Conservation (phyloP, 148 eudicot species). For the Fagopyrum homotropicum region DNA sequence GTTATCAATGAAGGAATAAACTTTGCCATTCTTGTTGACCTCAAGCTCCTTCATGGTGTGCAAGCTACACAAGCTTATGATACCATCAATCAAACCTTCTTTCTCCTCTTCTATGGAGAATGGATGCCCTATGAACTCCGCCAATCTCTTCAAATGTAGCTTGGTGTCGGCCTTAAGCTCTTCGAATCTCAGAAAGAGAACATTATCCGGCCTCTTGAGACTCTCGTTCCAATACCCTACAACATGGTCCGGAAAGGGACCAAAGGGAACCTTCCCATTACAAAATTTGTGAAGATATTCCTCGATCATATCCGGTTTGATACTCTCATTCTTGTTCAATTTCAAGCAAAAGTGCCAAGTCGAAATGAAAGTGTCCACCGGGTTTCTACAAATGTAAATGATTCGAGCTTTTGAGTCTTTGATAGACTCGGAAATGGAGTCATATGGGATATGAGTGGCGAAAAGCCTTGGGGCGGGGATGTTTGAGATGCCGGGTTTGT, state of each 20-base stretch:
- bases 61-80: conserved; percentile 31
- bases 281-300: conserved; percentile 29
- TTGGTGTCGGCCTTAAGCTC: conserved; percentile 21
- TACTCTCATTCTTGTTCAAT: conserved; percentile 1
- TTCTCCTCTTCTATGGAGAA: conserved; percentile 24
- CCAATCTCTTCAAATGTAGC: conserved; percentile 18
- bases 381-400: conserved; percentile 18
- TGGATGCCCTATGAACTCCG: conserved; percentile 26
- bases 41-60: conserved; percentile 29
- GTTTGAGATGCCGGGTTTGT: neutral
- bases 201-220: conserved; percentile 16
- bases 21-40: conserved; percentile 31
- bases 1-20: conserved; percentile 14
- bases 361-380: conserved; percentile 19
- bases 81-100: conserved; percentile 22
- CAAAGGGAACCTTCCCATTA: conserved; percentile 24
- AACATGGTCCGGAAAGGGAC: conserved; percentile 31
- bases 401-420: conserved; percentile 16
- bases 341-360: conserved; percentile 1
- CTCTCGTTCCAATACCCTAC: conserved; percentile 29
- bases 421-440: conserved; percentile 9
- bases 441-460: conserved; percentile 18
- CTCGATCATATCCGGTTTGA: conserved; percentile 11
- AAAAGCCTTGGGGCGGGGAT: conserved; percentile 11
- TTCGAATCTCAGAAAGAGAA: conserved; percentile 29